Evolutionary conservation across 2,329 filamentous ascomycete species (phyloP).

Genomic region (Magnaporthiopsis poae): DNA sequence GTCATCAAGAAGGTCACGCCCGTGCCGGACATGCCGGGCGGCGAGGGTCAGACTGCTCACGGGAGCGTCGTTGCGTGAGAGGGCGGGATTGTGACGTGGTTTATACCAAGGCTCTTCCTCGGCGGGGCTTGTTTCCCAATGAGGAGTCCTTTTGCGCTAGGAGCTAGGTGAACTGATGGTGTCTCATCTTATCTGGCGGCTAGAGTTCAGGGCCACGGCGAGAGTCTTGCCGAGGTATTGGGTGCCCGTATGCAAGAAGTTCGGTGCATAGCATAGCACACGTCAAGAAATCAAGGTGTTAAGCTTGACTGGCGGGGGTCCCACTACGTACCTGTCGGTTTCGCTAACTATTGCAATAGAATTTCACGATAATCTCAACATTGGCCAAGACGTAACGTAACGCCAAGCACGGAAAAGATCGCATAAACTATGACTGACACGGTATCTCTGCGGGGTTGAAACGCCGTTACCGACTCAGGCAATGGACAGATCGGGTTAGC

Average conservation of each 20-base stretch:
- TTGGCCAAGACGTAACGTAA: too few relatives aligned
- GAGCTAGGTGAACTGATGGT: background rate
- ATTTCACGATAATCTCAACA: too few relatives aligned
- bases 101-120: too few relatives aligned
- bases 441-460: too few relatives aligned
- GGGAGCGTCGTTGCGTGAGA: background rate
- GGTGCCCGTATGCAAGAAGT: background rate
- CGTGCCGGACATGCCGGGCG: conserved; percentile 4
- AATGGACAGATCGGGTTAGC: too few relatives aligned
- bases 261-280: background rate
- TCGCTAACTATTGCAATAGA: background rate
- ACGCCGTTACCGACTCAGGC: too few relatives aligned
- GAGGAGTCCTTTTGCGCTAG: background rate
- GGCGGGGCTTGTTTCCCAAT: too few relatives aligned
- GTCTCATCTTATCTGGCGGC: background rate
- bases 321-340: background rate
- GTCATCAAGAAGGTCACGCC: conserved; percentile 35
- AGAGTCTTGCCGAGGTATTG: background rate
- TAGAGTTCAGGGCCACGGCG: background rate
- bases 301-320: too few relatives aligned
- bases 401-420: too few relatives aligned
- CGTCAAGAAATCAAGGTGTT: too few relatives aligned
- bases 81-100: background rate
- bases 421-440: too few relatives aligned
- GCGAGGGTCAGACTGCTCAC: background rate